phyloP scores from a whole-genome alignment of 202 grass and related monocot genomes.

The Hordeum pubiflorum region DNA sequence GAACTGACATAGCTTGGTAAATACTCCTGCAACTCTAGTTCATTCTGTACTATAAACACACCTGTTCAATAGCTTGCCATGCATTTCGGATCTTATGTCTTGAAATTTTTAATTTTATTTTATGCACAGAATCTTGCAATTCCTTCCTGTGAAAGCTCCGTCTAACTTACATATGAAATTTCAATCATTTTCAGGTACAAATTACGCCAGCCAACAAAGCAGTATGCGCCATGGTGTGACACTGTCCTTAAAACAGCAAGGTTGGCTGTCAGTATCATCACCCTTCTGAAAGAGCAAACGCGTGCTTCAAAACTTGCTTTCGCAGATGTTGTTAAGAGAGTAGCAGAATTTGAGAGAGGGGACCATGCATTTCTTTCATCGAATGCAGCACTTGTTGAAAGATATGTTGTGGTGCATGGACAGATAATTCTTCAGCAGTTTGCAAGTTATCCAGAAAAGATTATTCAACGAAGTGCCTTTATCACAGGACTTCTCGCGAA shows the following conservation, averaged over 20 bases:
- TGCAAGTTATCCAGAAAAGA: slow-evolving; percentile 50
- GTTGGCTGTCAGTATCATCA: slow-evolving; percentile 48
- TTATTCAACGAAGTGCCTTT: slow-evolving; percentile 54
- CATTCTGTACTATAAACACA: background rate
- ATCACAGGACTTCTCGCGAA: slow-evolving; percentile 36
- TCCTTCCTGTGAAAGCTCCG: background rate
- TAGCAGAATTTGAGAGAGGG: slow-evolving; percentile 37
- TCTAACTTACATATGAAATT: slow-evolving; percentile 10
- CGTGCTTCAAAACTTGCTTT: slow-evolving; percentile 61
- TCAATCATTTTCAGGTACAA: slow-evolving; percentile 65
- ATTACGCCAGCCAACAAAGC: slow-evolving; percentile 57
- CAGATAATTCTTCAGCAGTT: slow-evolving; percentile 85
- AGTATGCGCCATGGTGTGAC: slow-evolving; percentile 70
- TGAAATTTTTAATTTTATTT: background rate
- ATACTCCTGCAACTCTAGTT: background rate
- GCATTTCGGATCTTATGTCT: background rate
- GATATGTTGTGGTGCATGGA: slow-evolving; percentile 67
- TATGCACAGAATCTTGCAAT: background rate
- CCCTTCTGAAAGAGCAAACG: slow-evolving; percentile 54
- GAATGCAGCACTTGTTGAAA: slow-evolving; percentile 38
- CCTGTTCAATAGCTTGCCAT: background rate
- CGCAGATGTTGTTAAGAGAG: slow-evolving; percentile 47
- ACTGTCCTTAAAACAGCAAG: slow-evolving; percentile 67
- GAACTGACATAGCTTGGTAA: slow-evolving; percentile 73
- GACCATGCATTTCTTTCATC: slow-evolving; percentile 45